phyloP scores from a whole-genome alignment of 257 asterid species.

The Fraxinus pennsylvanica region DNA sequence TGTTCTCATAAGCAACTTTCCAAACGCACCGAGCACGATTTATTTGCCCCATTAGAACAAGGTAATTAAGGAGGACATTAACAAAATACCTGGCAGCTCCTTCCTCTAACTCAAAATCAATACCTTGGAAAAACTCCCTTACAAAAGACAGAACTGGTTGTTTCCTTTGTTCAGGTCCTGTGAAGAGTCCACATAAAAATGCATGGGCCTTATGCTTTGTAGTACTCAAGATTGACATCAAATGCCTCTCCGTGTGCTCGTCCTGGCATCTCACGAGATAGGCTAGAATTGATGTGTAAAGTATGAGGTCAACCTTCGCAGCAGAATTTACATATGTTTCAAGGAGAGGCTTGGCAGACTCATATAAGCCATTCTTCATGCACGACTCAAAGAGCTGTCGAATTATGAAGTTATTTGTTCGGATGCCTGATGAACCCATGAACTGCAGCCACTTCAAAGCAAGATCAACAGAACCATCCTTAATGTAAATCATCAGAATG shows the following conservation, averaged over 20 bases:
- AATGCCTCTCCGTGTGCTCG: conserved; percentile 76
- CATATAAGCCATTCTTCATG: conserved; percentile 86
- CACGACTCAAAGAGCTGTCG: conserved; percentile 92
- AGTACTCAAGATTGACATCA: conserved; percentile 90
- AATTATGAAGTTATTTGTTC: conserved; percentile 92
- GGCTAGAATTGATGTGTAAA: conserved; percentile 89
- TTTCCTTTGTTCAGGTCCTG: conserved; percentile 89
- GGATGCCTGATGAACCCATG: conserved; percentile 90
- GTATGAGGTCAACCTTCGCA: conserved; percentile 87
- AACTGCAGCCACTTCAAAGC: conserved; percentile 92
- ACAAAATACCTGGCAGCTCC: conserved; percentile 91
- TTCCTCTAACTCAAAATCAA: conserved; percentile 89
- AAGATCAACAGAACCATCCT: conserved; percentile 88
- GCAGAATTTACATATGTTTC: conserved; percentile 75
- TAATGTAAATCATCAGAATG: conserved; percentile 87
- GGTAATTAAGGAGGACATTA: conserved; percentile 90
- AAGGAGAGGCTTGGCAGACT: conserved; percentile 91
- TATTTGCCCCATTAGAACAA: conserved; percentile 95
- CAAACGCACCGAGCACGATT: conserved; percentile 98
- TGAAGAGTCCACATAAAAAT: conserved; percentile 90
- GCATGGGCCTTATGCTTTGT: conserved; percentile 85
- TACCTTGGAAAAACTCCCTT: conserved; percentile 81
- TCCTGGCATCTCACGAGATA: conserved; percentile 94
- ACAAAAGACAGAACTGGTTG: conserved; percentile 83
- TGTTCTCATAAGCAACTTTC: conserved; percentile 96